phyloP scores from a whole-genome alignment of 2,329 filamentous ascomycete genomes.

The Cercospora berteroae region DNA sequence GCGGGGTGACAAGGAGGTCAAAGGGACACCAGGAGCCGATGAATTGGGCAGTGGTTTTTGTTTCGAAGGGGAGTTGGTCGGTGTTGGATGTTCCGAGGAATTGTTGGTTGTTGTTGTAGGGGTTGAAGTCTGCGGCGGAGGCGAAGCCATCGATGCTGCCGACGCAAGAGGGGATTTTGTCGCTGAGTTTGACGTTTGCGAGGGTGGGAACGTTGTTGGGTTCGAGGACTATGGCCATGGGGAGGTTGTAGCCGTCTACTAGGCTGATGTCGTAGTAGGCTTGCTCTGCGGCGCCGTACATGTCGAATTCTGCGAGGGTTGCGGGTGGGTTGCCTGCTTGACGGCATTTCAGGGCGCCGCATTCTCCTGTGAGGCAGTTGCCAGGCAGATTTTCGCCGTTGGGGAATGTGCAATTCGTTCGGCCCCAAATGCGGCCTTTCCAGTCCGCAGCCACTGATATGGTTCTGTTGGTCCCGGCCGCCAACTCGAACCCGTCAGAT shows the following conservation, averaged over 20 bases:
- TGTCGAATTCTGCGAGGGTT: conserved; percentile 77
- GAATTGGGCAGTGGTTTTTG: conserved; percentile 54
- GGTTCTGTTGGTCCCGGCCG: conserved; percentile 56
- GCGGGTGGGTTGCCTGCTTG: conserved; percentile 63
- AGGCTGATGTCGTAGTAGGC: conserved; percentile 83
- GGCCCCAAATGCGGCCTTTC: conserved; percentile 79
- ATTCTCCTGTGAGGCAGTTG: conserved; percentile 71
- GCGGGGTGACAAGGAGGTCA: conserved; percentile 68
- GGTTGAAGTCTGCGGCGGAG: conserved; percentile 42
- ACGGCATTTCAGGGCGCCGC: conserved; percentile 66
- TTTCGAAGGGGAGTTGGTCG: conserved; percentile 67
- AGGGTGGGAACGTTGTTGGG: conserved; percentile 60
- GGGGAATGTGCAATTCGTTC: conserved; percentile 79
- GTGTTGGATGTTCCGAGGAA: conserved; percentile 62
- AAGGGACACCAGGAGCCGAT: conserved; percentile 75
- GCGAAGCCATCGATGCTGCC: conserved; percentile 63
- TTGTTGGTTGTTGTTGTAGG: conserved; percentile 53
- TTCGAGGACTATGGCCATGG: conserved; percentile 57
- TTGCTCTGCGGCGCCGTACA: conserved; percentile 65
- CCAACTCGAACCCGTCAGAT: conserved; percentile 64
- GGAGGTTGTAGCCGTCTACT: conserved; percentile 81
- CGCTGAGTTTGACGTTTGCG: conserved; percentile 66
- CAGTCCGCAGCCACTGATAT: conserved; percentile 70
- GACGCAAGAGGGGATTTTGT: conserved; percentile 74
- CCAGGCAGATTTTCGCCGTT: conserved; percentile 56